phyloP scores from a whole-genome alignment of 495 filamentous ascomycete species.

The Xylaria bambusicola region DNA sequence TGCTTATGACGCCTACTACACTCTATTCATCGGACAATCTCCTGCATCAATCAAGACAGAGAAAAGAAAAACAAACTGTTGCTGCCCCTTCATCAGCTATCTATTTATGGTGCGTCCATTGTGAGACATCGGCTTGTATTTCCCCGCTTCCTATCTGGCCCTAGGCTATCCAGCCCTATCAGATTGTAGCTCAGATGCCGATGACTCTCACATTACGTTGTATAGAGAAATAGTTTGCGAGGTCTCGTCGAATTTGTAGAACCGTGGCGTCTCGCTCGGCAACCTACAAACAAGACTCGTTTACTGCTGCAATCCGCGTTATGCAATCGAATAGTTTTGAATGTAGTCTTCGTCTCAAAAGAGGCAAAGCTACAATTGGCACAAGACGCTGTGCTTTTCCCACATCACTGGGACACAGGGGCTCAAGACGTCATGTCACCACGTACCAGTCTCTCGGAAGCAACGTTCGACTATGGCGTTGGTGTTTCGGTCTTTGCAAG shows the following conservation, averaged over 20 bases:
- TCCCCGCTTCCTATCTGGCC: conserved; percentile 8
- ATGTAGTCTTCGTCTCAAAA: not conserved
- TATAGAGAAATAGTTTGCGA: conserved; percentile 11
- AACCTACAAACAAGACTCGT: not conserved
- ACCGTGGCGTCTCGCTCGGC: not conserved
- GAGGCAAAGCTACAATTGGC: not conserved
- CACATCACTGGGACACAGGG: not conserved
- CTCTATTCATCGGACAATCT: not conserved
- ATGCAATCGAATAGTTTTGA: not conserved
- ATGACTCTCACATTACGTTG: conserved; percentile 9
- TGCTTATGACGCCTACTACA: not conserved
- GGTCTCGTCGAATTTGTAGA: conserved; percentile 1
- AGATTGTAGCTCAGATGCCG: not conserved
- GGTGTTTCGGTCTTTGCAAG: not conserved
- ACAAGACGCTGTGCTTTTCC: not conserved
- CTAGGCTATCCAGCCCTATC: conserved; percentile 1
- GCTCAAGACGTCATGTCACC: conserved; percentile 7
- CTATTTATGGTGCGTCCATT: not conserved
- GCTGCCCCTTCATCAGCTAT: conserved; percentile 13
- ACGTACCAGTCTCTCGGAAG: conserved; percentile 13
- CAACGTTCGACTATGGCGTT: not conserved
- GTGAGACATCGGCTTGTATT: conserved; percentile 10
- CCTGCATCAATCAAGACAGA: not conserved
- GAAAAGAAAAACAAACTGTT: not conserved
- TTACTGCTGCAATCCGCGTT: not conserved